Percentiles rank a stretch among this genome's conserved stretches.
phyloP scores from a whole-genome alignment of 257 asterid species.

The Nicotiana sylvestris region DNA sequence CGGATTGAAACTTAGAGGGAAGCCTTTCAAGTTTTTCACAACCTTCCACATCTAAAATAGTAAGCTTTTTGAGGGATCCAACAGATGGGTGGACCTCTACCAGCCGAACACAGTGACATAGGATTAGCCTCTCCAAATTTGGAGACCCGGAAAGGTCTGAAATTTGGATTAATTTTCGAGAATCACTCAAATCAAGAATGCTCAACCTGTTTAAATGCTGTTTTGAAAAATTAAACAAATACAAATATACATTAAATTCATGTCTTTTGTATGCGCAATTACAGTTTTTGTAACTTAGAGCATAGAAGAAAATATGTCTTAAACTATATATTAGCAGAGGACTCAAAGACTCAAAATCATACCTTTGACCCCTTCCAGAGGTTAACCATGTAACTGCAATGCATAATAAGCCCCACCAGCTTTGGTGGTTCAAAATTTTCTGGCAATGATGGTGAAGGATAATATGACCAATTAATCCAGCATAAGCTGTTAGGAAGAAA shows the following conservation, averaged over 20 bases:
- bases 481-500: conserved; percentile 8
- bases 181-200: background rate
- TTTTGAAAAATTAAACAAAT: no score
- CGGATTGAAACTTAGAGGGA: background rate
- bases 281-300: background rate
- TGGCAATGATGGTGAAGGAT: background rate
- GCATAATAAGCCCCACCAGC: background rate
- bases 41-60: background rate
- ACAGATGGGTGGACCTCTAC: background rate
- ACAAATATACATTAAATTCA: background rate
- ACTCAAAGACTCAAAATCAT: background rate
- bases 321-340: background rate
- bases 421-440: background rate
- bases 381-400: background rate
- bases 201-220: background rate
- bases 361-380: background rate
- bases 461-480: conserved; percentile 6
- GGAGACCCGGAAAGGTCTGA: background rate
- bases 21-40: background rate
- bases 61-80: background rate
- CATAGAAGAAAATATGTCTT: background rate
- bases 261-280: background rate
- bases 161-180: background rate
- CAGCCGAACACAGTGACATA: background rate
- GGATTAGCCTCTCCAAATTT: background rate